phyloP scores from a whole-genome alignment of 257 asterid genomes.

The Thymus mandschuricus region DNA sequence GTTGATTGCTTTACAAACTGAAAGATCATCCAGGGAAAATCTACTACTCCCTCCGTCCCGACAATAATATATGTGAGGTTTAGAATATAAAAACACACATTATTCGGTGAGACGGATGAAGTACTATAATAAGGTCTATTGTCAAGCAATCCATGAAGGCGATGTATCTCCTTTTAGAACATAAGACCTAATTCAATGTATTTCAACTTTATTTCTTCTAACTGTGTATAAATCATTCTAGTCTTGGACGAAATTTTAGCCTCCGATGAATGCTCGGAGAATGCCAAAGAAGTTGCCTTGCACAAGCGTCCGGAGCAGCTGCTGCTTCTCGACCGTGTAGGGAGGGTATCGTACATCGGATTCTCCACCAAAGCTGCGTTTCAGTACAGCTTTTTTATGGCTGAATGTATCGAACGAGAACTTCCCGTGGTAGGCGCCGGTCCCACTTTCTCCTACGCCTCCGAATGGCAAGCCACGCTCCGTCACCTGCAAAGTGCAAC shows the following conservation, averaged over 20 bases:
- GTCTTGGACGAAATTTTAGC: constrained; percentile 22
- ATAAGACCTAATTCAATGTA: not conserved
- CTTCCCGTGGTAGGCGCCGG: constrained; percentile 89
- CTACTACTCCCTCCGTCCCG: too few relatives aligned
- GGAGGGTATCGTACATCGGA: constrained; percentile 81
- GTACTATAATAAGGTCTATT: too few relatives aligned
- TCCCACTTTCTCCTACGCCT: constrained; percentile 95
- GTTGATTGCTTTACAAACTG: too few relatives aligned
- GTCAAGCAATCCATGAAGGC: not conserved
- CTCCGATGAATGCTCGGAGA: constrained; percentile 62
- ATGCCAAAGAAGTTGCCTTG: constrained; percentile 54
- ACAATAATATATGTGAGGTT: too few relatives aligned
- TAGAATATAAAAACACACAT: too few relatives aligned
- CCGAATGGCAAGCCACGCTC: constrained; percentile 75
- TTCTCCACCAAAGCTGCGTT: constrained; percentile 65
- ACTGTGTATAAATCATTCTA: too few relatives aligned
- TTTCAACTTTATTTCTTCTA: not conserved
- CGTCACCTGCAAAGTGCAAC: constrained; percentile 59
- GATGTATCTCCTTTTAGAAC: not conserved
- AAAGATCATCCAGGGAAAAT: too few relatives aligned
- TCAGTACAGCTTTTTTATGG: constrained; percentile 80
- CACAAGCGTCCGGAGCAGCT: constrained; percentile 53
- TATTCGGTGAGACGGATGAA: too few relatives aligned
- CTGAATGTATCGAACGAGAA: constrained; percentile 83
- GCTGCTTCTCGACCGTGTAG: constrained; percentile 56